phyloP scores from a whole-genome alignment of 2,329 filamentous ascomycete species.

The Aspergillus texensis region DNA sequence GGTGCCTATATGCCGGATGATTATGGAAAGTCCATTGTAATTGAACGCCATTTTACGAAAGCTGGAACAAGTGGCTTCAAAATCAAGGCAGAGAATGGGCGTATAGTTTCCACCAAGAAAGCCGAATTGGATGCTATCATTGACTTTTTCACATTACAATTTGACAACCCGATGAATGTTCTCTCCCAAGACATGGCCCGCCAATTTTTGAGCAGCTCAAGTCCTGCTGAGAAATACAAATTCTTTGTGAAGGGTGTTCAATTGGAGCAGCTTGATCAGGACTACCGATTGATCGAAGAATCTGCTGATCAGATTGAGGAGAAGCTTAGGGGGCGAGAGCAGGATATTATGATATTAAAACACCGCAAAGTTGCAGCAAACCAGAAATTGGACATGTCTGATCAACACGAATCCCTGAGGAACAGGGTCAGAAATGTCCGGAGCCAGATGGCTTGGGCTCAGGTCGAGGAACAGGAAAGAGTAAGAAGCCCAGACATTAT shows the following conservation, averaged over 20 bases:
- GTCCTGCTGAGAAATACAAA: constrained; percentile 84
- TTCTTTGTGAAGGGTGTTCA: constrained; percentile 96
- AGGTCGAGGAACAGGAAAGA: constrained; percentile 76
- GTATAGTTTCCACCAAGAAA: constrained; percentile 78
- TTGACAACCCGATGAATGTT: constrained; percentile 96
- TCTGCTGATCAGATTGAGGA: constrained; percentile 71
- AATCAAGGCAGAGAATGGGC: constrained; percentile 72
- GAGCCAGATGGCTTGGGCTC: constrained; percentile 80
- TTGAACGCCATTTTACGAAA: constrained; percentile 86
- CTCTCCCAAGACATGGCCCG: constrained; percentile 93
- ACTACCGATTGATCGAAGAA: constrained; percentile 83
- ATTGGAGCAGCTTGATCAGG: constrained; percentile 85
- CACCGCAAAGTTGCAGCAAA: constrained; percentile 63
- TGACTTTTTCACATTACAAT: constrained; percentile 89
- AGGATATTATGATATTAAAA: constrained; percentile 66
- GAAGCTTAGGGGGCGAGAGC: constrained; percentile 63
- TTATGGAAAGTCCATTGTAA: constrained; percentile 81
- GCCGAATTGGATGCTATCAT: constrained; percentile 88
- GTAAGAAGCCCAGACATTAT: constrained; percentile 28
- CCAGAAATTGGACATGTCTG: constrained; percentile 65
- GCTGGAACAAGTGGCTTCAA: constrained; percentile 80
- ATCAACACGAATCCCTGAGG: constrained; percentile 68
- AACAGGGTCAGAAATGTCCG: constrained; percentile 61
- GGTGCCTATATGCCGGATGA: constrained; percentile 80
- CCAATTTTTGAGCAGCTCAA: constrained; percentile 86